These are phyloP conservation scores for Magnaporthiopsis rhizophila DNA, from an alignment of 2,329 filamentous ascomycete genomes.

Conservation along the genomic window DNA sequence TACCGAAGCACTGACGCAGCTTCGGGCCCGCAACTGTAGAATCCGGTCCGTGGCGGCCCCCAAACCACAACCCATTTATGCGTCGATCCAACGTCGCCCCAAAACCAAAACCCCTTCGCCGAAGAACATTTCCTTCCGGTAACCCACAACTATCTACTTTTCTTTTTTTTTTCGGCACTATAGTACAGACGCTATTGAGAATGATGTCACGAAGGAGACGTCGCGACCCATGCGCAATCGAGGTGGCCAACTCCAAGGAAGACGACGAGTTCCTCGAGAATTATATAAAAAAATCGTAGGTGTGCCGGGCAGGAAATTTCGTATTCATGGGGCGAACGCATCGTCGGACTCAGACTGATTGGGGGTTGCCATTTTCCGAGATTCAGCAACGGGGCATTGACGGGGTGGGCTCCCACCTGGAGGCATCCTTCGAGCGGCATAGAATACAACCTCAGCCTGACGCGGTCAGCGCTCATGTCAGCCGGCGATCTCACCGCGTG, in stretches of 20 bases:
- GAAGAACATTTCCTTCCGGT: too few species aligned
- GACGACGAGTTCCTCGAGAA: conserved; percentile 40
- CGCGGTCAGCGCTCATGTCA: conserved; percentile 28
- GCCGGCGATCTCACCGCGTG: conserved; percentile 42
- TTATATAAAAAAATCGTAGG: conserved; percentile 40
- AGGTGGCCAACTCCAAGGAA: conserved; percentile 37
- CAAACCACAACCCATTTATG: too few species aligned
- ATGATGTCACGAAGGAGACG: background rate
- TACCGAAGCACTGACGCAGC: too few species aligned
- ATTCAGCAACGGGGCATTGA: conserved; percentile 2
- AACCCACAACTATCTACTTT: too few species aligned
- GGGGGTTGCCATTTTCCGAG: background rate
- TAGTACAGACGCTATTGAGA: too few species aligned
- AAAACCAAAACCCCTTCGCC: too few species aligned
- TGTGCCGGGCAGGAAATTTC: background rate
- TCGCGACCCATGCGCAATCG: conserved; percentile 28
- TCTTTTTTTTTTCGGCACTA: too few species aligned
- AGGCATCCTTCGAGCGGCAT: conserved; percentile 36
- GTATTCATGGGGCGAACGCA: too few species aligned
- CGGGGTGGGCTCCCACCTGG: conserved; percentile 32
- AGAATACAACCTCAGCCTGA: conserved; percentile 37
- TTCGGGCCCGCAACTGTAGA: too few species aligned
- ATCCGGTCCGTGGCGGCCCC: too few species aligned
- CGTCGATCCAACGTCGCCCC: too few species aligned
- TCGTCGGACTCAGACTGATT: too few species aligned